These are phyloP conservation scores for Trametes sp. DNA, from an alignment of 1,284 basidiomycete genomes.

Conservation along the genomic window DNA sequence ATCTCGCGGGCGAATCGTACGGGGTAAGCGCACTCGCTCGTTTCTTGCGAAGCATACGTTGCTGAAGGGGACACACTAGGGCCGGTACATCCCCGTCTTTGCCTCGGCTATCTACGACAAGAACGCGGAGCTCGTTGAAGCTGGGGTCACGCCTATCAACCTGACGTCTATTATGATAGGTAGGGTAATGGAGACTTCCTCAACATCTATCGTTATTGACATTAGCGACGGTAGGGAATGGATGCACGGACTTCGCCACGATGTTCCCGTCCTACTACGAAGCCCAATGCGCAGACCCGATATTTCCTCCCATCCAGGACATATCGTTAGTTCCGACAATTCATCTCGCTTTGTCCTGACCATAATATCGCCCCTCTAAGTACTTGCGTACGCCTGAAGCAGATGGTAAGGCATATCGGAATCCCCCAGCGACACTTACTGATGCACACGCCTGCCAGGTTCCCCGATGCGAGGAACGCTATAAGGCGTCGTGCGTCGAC, in stretches of 20 bases:
- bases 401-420: conserved; percentile 12
- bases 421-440: background rate
- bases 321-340: conserved; percentile 49
- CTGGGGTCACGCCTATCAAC: conserved; percentile 76
- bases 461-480: conserved; percentile 39
- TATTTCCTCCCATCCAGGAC: conserved; percentile 37
- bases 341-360: conserved; percentile 65
- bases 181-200: conserved; percentile 38
- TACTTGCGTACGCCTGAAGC: conserved; percentile 41
- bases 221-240: too few relatives aligned
- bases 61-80: conserved; percentile 47
- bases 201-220: too few relatives aligned
- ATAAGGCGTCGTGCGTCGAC: conserved; percentile 38
- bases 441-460: conserved; percentile 9
- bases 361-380: conserved; percentile 11
- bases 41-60: too few relatives aligned
- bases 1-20: conserved; percentile 77
- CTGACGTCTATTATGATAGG: conserved; percentile 85
- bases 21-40: conserved; percentile 46
- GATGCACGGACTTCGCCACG: conserved; percentile 32
- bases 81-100: conserved; percentile 85
- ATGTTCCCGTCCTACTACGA: conserved; percentile 42
- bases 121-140: conserved; percentile 64
- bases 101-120: conserved; percentile 82
- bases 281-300: conserved; percentile 39